Base-by-base conservation (phyloP, 495 filamentous ascomycete genomes). In the Jackrogersella minutella region DNA sequence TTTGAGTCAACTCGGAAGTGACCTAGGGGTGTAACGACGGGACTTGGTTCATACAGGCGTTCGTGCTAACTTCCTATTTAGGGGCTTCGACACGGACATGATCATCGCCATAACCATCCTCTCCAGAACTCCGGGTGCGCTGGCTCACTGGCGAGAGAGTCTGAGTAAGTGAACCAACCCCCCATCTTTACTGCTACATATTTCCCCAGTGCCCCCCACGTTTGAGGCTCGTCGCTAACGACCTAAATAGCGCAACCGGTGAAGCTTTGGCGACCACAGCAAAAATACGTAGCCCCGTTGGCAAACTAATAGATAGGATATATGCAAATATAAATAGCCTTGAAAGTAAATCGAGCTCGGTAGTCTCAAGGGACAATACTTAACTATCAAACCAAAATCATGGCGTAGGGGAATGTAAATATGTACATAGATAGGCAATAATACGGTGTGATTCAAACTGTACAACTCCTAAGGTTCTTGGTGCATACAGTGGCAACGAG, bases 131-230 rank as follows among this genome's bases (percentile, higher is more conserved):
- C 63, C 65, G 13, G 74, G 74, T 10, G 58, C 65, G 31, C 46
- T 76, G 51, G 74, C 74, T 13, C 74, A 76, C 40, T 76, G 74
- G 74, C 69, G 66, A 31, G 74, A 76, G 59, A 65, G 63, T 34
- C 66, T 76, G 63, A 63, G 73, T 75, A 58, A 39, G 65, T 71
- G 2, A 11, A 8, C 6, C 26, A 9, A 24, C 21, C 21, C 17
- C 40, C 40, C 39, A 17, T 17, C 21, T 17, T 19, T 6, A 39
- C 14, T 17, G 39, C 13, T n/a, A 7, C 10, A 8, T 47, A 24
- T 47, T 4, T 49, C 43, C 14, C 34, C 31, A 21, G 17, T 22
- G 13, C 19, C 46, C 59, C 53, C 44, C 30, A 54, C 40, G 21
- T 51, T 19, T 11, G 17, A 56, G 44, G 10, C 34, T 43, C 28